Base-by-base conservation (phyloP, 352 stramenopile species). In the Pythium aristosporum region DNA sequence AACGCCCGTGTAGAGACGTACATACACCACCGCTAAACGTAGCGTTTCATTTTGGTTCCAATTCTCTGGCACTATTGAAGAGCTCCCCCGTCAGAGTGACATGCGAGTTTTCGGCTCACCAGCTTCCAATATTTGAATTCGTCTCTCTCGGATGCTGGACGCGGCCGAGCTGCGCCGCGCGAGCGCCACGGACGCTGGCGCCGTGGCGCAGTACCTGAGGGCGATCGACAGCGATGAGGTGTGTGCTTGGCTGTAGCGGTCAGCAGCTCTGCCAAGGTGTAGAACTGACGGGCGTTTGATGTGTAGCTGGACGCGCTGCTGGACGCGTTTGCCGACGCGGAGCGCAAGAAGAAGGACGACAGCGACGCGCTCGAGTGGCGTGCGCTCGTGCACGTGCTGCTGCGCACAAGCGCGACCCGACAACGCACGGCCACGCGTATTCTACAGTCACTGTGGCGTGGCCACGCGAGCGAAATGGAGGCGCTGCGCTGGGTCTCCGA, bases 401-500 rank as follows among this genome's bases (percentile, higher is more conserved):
- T 92, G 39, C 84, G 82, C 28, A 83, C 74, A 21, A 65, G 86
- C 20, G 37, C 71, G 15, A 80, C 80, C 18, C 73, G 84, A 10
- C 67, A 89, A 23, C 80, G 77, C 25, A 79, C 84, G 8, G 72
- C 77, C 20, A 87, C 76, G 16, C 72, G 76, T 21, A 77, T 91
- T 55, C 69, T 91, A 23, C 59, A 77, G 64, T 50, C 77, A 32
- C 64, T 92, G 20, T 87, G 84, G 56, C 68, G 71, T 5, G 77
- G 82, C 25, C 72, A 65, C 18, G 61, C 70, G 28, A 92, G 75
- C 51, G 85, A 94, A 47, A 67, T 92, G 42, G 80, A 90, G 65
- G 75, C 74, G 46, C 85, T 87, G 73, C 82, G 89, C 61, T 88
- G 87, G 69, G 71, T 92, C 48, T 87, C 84, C 2, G 86, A 94